Percentiles rank a stretch among this genome's conserved stretches.
phyloP scores from a whole-genome alignment of 805 yeast species.

The Saccharomyces mikatae region DNA sequence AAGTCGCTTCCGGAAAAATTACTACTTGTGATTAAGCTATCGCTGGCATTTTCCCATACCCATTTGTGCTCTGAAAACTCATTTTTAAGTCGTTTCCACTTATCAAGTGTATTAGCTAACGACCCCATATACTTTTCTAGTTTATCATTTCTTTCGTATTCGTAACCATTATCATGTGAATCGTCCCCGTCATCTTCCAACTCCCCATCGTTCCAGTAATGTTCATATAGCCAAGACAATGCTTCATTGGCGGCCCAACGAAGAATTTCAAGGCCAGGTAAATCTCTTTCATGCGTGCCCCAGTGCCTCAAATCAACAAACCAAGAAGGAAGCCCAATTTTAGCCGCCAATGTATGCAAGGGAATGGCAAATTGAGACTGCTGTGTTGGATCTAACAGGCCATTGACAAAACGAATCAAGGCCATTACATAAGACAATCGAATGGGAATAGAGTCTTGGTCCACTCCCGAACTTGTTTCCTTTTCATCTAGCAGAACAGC shows the following conservation, averaged over 20 bases:
- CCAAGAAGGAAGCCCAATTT: conserved; percentile 59
- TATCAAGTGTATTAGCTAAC: neutral
- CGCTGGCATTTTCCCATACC: conserved; percentile 14
- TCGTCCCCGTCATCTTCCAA: conserved; percentile 18
- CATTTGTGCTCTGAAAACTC: conserved; percentile 9
- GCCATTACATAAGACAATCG: conserved; percentile 63
- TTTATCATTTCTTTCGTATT: neutral
- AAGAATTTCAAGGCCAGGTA: conserved; percentile 67
- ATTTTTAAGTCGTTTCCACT: conserved; percentile 3
- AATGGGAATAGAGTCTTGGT: conserved; percentile 20
- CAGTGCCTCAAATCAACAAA: conserved; percentile 87
- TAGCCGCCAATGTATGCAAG: conserved; percentile 62
- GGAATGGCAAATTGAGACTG: conserved; percentile 73
- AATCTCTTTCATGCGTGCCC: conserved; percentile 74
- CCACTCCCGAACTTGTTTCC: conserved; percentile 22
- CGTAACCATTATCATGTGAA: conserved; percentile 5
- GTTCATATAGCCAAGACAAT: conserved; percentile 60
- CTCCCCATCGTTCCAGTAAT: conserved; percentile 56
- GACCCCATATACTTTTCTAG: neutral
- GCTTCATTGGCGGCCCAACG: conserved; percentile 54
- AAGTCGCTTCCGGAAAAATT: conserved; percentile 39
- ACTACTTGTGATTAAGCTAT: conserved; percentile 16
- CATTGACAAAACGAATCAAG: conserved; percentile 81
- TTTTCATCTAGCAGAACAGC: conserved; percentile 37
- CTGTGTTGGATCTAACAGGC: conserved; percentile 80